Evolutionary conservation across 139 green algal species (phyloP), one percentile per base, ranked within the genome.

Genomic region (Spirogloea muscicola): DNA sequence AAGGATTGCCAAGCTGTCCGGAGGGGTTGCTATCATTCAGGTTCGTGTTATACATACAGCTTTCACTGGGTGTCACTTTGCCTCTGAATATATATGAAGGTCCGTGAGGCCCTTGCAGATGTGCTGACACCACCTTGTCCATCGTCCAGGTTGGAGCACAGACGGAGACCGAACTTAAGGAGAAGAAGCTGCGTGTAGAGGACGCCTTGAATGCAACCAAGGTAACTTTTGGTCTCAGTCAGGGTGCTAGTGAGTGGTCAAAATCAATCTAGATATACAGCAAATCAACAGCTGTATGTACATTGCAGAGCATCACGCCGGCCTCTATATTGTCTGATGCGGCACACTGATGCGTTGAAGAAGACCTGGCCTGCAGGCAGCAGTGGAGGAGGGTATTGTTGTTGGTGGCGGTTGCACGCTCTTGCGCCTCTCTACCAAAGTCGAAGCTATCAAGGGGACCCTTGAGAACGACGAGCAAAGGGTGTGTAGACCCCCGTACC

Each of bases 121-220:
- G n/a, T n/a, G n/a, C n/a, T n/a, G n/a, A n/a, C n/a, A n/a, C n/a
- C n/a, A n/a, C n/a, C n/a, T n/a, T n/a, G n/a, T 55, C 46, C 21
- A 55, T 55, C 21, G 21, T 55, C 33, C 88, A 97, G 92, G 94
- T 98, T 29, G 95, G 95, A 74, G 95, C 93, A 25, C 93, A 98
- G 83, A 99, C 95, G 3, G 95, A 99, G 88, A 98, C 95, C 3
- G 95, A 99, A 90, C 89, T 99, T 16, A 98, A 98, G 89, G 95
- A 99, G 88, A 99, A 98, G 91, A 99, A 99, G 90, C 89, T 99
- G 74, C 91, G 95, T 10, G 95, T 99, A 78, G 95, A 99, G 90
- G 95, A 99, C 75, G 95, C 95, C 2, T 84, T 98, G 13, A 98
- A 98, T 84, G 95, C 95, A 36, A 99, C 95, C 69, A 98, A 98